Evolutionary conservation across 176 grass and related monocot species (phyloP), one percentile per base, ranked within the genome.

Genomic region (Thinopyrum elongatum): DNA sequence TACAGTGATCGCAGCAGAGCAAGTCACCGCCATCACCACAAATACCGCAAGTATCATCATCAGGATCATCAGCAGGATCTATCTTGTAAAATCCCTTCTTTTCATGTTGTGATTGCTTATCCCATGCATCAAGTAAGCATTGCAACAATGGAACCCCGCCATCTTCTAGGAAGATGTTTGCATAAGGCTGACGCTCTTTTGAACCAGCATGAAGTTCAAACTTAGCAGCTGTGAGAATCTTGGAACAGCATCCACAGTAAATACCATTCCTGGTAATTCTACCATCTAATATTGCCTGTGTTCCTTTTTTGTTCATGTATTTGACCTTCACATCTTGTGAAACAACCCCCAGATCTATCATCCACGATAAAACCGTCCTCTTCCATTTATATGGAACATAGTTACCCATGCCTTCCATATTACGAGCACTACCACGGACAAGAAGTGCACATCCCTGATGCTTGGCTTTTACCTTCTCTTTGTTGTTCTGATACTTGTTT

Each of bases 171-270:
- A 88, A 92, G 65, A 95, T 94, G 68, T 94, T 94, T 76, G 87
- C 81, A 71, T 85, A 95, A 26, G 91, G 81, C 49, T 92, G 84
- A 29, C 90, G 69, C 82, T 90, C 78, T 88, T 94, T 98, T 11
- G 93, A 95, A 87, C 97, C 94, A 82, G 97, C 93, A 91, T 98
- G 97, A 88, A 98, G 93, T 90, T 98, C 90, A 91, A 98, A 98
- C 74, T 98, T 95, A 5, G 84, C 57, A 33, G 89, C 55, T 71
- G 88, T 86, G 44, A 98, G 90, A 79, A 88, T 92, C 78, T 94
- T 95, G 87, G 88, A 92, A 81, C 97, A 98, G 75, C 97, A 98
- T 81, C 88, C 91, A 49, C 97, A 98, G 82, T 86, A 76, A 88
- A 98, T 98, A 60, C 97, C 97, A 42, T 95, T 80, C 83, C 92